Base-by-base conservation (phyloP, 495 filamentous ascomycete genomes). In the Polyplosphaeria fusca region DNA sequence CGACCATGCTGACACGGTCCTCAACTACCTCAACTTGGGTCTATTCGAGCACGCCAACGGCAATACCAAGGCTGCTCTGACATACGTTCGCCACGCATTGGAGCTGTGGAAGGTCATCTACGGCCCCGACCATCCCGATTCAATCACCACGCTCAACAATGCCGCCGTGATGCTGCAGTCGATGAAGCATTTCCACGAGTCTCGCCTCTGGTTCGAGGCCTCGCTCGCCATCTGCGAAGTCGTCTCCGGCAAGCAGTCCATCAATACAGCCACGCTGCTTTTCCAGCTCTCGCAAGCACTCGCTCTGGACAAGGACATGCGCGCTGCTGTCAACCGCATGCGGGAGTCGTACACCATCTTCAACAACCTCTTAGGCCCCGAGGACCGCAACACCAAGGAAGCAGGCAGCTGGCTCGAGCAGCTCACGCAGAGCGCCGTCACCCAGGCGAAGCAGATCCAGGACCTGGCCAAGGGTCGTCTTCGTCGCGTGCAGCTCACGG, bases 81-180 rank as follows among this genome's bases (percentile, higher is more conserved):
- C 78, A 1, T 96, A 94, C 70, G 82, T 95, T 59, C 88, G 86
- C 67, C 94, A 97, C 66, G 93, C 94, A 12, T 82, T 99, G 66
- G 86, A 93, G 62, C 77, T 97, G 52, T 96, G 91, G 92, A 96
- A 96, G 78, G 80, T 96, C 69, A 90, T 96, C 68, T 97, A 95
- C 67, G 94, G 94, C 39, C 73, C 83, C 12, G 86, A 87, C 67
- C 94, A 99, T 73, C 94, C 94, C 2, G 94, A 99, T 72, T 93
- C 89, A 14, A 95, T 97, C 74, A 99, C 94, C 12, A 96, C 94
- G 26, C 85, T 97, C 73, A 99, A 97, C 80, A 99, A 99, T 69
- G 91, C 89, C 13, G 94, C 94, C 12, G 93, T 97, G 24, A 99
- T 99, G 94, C 82, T 97, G 43, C 94, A 97, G 74, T 83, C 87